Percentiles rank a stretch among this genome's conserved stretches.
Evolutionary conservation across 139 green algal species (phyloP).

Genomic region (Volvox africanus): DNA sequence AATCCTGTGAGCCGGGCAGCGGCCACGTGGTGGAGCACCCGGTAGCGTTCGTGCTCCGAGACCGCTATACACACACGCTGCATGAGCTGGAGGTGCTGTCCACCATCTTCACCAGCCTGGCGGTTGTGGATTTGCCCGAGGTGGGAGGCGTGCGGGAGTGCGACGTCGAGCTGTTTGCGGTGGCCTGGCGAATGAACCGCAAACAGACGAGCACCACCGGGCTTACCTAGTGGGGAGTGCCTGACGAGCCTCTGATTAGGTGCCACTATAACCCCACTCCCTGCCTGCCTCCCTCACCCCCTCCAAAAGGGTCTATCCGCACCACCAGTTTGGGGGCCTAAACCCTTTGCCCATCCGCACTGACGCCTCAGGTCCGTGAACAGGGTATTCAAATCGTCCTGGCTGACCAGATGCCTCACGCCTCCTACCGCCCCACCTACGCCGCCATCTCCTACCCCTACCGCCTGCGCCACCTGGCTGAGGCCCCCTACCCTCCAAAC

Average conservation of each 20-base stretch:
- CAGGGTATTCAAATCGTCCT: constrained; percentile 31
- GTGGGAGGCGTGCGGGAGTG: background rate
- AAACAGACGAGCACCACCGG: too few species aligned
- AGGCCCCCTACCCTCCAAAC: constrained; percentile 44
- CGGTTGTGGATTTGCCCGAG: constrained; percentile 37
- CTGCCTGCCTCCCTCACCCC: too few species aligned
- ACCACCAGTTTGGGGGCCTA: background rate
- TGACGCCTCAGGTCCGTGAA: background rate
- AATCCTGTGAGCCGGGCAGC: background rate
- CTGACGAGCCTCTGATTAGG: too few species aligned
- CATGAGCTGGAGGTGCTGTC: constrained; percentile 44
- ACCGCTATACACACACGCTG: constrained; percentile 48
- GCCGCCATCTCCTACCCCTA: constrained; percentile 51
- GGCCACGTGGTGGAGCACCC: constrained; percentile 40
- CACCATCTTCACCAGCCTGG: constrained; percentile 42
- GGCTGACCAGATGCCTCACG: constrained; percentile 39
- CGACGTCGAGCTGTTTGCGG: too few species aligned
- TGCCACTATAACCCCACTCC: too few species aligned
- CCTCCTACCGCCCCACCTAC: constrained; percentile 47
- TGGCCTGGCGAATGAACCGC: background rate
- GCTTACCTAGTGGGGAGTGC: too few species aligned
- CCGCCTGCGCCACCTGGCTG: constrained; percentile 44
- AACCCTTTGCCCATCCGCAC: background rate
- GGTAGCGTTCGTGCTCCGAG: constrained; percentile 32
- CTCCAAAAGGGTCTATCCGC: background rate